Percentiles rank a stretch among this genome's conserved stretches.
Conservation (phyloP, 352 stramenopile genomes). For the Globisporangium parvum region DNA sequence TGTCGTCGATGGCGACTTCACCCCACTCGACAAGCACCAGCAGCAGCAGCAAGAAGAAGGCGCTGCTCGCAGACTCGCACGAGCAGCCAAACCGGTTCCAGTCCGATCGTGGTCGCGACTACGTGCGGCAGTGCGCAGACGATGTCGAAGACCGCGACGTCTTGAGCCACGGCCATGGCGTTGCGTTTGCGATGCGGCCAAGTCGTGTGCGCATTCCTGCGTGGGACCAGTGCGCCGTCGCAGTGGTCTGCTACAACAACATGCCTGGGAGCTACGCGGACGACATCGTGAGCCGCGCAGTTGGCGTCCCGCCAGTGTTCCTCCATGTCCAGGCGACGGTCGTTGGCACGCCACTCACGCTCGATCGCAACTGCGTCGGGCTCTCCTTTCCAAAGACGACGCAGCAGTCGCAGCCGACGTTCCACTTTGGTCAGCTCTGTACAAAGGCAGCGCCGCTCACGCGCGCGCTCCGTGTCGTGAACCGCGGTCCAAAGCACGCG, state of each 20-base stretch:
- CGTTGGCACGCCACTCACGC: conserved; percentile 43
- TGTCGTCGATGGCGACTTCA: too few relatives aligned
- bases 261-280: conserved; percentile 64
- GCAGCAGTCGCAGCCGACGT: conserved; percentile 20
- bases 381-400: conserved; percentile 27
- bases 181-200: conserved; percentile 42
- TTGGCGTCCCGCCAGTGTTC: conserved; percentile 47
- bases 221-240: conserved; percentile 52
- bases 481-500: conserved; percentile 53
- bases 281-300: conserved; percentile 50
- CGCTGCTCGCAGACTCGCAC: conserved; percentile 29
- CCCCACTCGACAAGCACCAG: not conserved
- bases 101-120: conserved; percentile 37
- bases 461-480: conserved; percentile 52
- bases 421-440: conserved; percentile 45
- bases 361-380: conserved; percentile 66
- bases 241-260: conserved; percentile 71
- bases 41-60: conserved; percentile 19
- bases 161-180: conserved; percentile 39
- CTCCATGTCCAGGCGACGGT: conserved; percentile 48
- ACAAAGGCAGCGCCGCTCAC: conserved; percentile 34
- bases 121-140: conserved; percentile 34
- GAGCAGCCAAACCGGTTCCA: conserved; percentile 51
- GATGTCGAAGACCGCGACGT: conserved; percentile 39
- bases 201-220: conserved; percentile 30